Base-by-base conservation (phyloP, 2,329 filamentous ascomycete species). In the Rhinocladiella mackenziei region DNA sequence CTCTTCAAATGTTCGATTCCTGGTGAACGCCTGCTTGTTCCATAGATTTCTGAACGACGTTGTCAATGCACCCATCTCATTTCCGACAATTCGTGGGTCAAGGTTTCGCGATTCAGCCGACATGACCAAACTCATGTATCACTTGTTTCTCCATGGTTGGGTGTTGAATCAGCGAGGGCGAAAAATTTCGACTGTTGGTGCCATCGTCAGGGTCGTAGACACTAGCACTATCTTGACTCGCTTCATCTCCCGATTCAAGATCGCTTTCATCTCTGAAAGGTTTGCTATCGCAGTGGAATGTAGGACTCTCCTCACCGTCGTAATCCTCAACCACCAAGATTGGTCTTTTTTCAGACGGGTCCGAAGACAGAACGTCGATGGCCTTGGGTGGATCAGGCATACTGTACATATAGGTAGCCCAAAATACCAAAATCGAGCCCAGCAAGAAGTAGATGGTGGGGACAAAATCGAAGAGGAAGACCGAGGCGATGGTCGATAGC, bases 371-470 rank as follows among this genome's bases (percentile, higher is more conserved):
- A 10, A 7, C 15, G 14, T 55, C 39, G 28, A 41, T 28, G 28
- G 48, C 22, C 9, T 35, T 37, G 20, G 45, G 33, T 7, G 39
- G 18, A 6, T 51, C 45, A 55, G 63, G 41, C 33, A 77, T 76
- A 50, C 80, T 87, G 70, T 95, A 96, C 10, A 96, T 73, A 62
- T 89, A 96, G 2, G 88, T 94, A 2, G 89, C 84, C 33, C 78
- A 74, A 1, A 96, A 70, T 4, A 97, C 89, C 38, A 92, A 69
- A 9, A 74, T 71, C 0, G 89, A 89, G 41, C 92, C 92, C 34
- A 88, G 51, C 28, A 94, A 59, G 63, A 94, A 95, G 88, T 96
- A 58, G 13, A 43, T 26, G 3, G 47, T 41, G 8, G 44, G 34
- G 15, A 43, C 67, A 54, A 94, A 87, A 38, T 89, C 76, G 62